Evolutionary conservation across 2,329 filamentous ascomycete species (phyloP).

Genomic region (Claviceps sp.): DNA sequence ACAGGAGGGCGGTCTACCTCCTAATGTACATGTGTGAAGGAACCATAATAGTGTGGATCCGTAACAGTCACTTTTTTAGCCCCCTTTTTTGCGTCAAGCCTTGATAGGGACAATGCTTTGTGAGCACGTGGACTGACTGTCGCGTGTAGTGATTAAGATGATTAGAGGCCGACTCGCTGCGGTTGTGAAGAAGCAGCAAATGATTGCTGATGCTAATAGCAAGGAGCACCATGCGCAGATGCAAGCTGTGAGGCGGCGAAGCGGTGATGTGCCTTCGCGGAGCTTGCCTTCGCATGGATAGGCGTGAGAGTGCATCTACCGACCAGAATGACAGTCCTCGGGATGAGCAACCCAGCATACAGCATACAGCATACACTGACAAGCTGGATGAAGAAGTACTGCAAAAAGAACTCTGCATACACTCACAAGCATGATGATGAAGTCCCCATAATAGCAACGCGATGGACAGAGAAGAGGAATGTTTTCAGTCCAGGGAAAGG

Average conservation of each 20-base stretch:
- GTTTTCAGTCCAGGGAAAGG: neutral
- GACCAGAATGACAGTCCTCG: neutral
- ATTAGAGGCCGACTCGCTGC: constrained; percentile 40
- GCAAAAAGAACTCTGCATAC: too few species aligned
- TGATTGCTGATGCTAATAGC: constrained; percentile 43
- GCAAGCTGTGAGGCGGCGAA: constrained; percentile 32
- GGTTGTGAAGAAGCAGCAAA: constrained; percentile 46
- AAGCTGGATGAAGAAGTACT: neutral
- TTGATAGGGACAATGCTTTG: too few species aligned
- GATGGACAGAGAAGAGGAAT: neutral
- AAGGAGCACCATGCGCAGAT: constrained; percentile 33
- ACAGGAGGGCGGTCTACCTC: too few species aligned
- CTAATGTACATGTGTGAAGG: too few species aligned
- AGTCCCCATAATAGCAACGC: neutral
- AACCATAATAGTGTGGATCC: too few species aligned
- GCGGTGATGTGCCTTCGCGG: constrained; percentile 41
- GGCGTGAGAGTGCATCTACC: constrained; percentile 11
- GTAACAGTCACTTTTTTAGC: neutral
- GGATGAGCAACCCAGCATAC: too few species aligned
- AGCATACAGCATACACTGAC: neutral
- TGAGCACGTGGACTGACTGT: neutral
- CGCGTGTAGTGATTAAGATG: constrained; percentile 44
- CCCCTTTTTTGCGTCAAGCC: neutral
- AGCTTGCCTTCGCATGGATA: constrained; percentile 37
- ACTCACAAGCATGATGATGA: neutral